Evolutionary conservation across 306 rosid genomes (phyloP), one percentile per base, ranked within the genome.

Genomic region (Sindora glabra): DNA sequence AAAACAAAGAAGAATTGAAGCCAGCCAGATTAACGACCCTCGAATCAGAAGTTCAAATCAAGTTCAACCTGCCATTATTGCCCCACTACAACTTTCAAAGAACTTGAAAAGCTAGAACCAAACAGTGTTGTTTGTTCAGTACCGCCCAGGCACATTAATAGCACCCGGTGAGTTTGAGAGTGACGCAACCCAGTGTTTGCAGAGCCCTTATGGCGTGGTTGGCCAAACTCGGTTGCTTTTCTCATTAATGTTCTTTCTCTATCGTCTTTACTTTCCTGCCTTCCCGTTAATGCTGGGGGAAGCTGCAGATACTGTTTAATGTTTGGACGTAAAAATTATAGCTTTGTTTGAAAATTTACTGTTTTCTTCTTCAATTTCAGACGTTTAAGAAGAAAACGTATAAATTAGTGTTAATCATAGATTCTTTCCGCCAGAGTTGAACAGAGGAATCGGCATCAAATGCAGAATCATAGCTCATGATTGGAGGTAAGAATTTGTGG

Each of bases 151-250:
- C 51, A 32, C 76, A 69, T 69, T 77, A 74, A 70, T 81, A 54
- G 50, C 60, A 69, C n/a, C 77, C 72, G 77, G 85, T 66, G 86
- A 47, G 64, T 72, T 63, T 62, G 75, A 70, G 42, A 49, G 73
- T 10, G 75, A 54, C n/a, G n/a, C n/a, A 25, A 70, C 48, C 17
- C 53, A 12, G 39, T 27, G 25, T 41, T 30, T n/a, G 32, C 50
- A 29, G 22, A 37, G 48, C n/a, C n/a, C n/a, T n/a, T n/a, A n/a
- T n/a, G n/a, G n/a, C n/a, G n/a, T n/a, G n/a, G n/a, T n/a, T n/a
- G n/a, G n/a, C n/a, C n/a, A n/a, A n/a, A n/a, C 38, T 56, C 54
- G 53, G 12, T 47, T 55, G 29, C 56, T 29, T 17, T 48, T 61
- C 73, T 64, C 59, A 27, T 27, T 27, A 68, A 68, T 77, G 75